Conservation (phyloP, 345 rosid species). For the Hibiscus mutabilis region DNA sequence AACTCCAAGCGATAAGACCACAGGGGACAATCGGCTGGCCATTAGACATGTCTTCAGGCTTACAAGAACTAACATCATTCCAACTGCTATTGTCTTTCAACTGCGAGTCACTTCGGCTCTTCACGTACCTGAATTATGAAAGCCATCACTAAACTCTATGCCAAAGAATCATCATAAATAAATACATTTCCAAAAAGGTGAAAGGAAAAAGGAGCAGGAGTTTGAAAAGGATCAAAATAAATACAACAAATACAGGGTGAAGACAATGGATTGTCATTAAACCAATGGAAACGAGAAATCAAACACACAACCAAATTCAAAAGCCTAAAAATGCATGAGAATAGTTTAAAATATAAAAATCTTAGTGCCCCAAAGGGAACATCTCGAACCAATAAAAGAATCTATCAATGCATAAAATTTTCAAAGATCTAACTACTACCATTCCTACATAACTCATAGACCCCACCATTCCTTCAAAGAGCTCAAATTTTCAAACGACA, state of each 20-base stretch:
- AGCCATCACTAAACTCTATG: constrained; percentile 5
- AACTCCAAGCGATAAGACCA: constrained; percentile 99
- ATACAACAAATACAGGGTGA: neutral
- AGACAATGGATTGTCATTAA: neutral
- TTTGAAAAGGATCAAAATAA: neutral
- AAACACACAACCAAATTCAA: neutral
- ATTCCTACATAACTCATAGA: neutral
- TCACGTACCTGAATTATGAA: constrained; percentile 66
- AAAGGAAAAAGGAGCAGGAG: neutral
- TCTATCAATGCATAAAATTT: neutral
- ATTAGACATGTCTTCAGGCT: constrained; percentile 50
- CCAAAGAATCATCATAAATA: neutral
- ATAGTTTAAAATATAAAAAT: neutral
- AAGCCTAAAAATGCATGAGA: neutral
- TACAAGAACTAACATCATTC: constrained; percentile 40
- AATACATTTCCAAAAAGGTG: neutral
- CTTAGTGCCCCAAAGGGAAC: neutral
- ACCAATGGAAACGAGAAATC: neutral
- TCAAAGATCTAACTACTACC: neutral
- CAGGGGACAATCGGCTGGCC: constrained; percentile 69
- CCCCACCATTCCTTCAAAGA: neutral
- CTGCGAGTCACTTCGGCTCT: constrained; percentile 47
- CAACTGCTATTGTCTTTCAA: constrained; percentile 2
- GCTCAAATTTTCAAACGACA: neutral
- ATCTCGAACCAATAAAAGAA: neutral